Evolutionary conservation across 176 grass and related monocot species (phyloP).

Genomic region (Leersia perrieri): DNA sequence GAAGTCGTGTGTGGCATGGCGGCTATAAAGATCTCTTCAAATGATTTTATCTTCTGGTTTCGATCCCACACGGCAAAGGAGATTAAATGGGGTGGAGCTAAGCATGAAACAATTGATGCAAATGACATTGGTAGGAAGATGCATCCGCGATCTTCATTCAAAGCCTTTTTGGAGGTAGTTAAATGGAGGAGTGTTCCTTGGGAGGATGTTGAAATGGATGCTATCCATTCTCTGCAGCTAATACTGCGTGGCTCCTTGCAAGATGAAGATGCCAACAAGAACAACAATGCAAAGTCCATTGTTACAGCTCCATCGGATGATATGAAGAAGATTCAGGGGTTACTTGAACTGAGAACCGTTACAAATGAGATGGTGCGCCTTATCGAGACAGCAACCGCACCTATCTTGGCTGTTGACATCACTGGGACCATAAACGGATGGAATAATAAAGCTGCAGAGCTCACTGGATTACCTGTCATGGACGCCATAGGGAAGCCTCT

Average conservation of each 20-base stretch:
- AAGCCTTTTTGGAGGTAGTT: slow-evolving; percentile 92
- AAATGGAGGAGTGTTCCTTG: slow-evolving; percentile 93
- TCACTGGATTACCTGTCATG: slow-evolving; percentile 71
- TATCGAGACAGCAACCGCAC: slow-evolving; percentile 87
- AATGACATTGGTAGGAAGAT: slow-evolving; percentile 71
- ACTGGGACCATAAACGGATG: slow-evolving; percentile 79
- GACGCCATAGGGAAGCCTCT: slow-evolving; percentile 84
- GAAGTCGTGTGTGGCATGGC: slow-evolving; percentile 87
- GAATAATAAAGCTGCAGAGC: slow-evolving; percentile 82
- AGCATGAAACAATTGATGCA: slow-evolving; percentile 57
- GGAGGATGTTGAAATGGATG: slow-evolving; percentile 99
- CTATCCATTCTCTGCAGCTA: slow-evolving; percentile 95
- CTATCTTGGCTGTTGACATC: slow-evolving; percentile 85
- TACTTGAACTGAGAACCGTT: slow-evolving; percentile 78
- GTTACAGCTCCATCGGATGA: slow-evolving; percentile 71
- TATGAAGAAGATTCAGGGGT: slow-evolving; percentile 62
- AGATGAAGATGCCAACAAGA: slow-evolving; percentile 58
- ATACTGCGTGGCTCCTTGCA: slow-evolving; percentile 80
- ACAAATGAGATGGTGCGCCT: slow-evolving; percentile 92
- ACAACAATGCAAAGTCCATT: slow-evolving; percentile 59
- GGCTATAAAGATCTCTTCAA: slow-evolving; percentile 84
- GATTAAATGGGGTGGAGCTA: slow-evolving; percentile 94
- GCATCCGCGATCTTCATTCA: slow-evolving; percentile 94
- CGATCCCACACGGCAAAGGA: slow-evolving; percentile 86
- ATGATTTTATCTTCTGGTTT: slow-evolving; percentile 96